phyloP scores from a whole-genome alignment of 495 filamentous ascomycete genomes.

The Xylaria bambusicola region DNA sequence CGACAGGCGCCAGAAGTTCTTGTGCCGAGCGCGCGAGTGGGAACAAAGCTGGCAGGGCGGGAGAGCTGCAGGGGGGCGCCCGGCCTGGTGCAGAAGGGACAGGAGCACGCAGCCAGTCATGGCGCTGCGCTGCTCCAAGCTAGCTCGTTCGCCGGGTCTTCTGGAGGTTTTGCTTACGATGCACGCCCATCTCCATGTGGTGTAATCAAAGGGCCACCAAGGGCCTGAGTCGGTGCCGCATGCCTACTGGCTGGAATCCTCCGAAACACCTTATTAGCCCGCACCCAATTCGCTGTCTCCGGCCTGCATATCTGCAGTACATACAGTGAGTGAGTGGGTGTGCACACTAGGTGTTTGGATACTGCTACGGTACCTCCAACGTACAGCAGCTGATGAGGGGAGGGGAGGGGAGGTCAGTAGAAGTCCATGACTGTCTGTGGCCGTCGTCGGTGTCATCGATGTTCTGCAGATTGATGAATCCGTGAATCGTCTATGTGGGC shows the following conservation, averaged over 20 bases:
- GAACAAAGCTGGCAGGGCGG: conserved; percentile 16
- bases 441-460: no score
- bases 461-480: no score
- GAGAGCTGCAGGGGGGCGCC: conserved; percentile 18
- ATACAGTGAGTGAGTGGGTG: no score
- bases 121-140: conserved; percentile 6
- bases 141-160: conserved; percentile 3
- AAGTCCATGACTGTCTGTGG: no score
- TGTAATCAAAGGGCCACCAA: conserved; percentile 18
- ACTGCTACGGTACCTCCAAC: no score
- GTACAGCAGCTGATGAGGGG: background rate
- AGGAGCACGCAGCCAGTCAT: conserved; percentile 19
- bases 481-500: no score
- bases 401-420: background rate
- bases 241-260: conserved; percentile 19
- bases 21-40: conserved; percentile 20
- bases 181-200: conserved; percentile 1
- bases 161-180: conserved; percentile 20
- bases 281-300: background rate
- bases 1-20: conserved; percentile 23
- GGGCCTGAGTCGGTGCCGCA: conserved; percentile 17
- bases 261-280: conserved; percentile 16
- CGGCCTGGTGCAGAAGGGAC: conserved; percentile 17
- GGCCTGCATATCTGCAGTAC: no score
- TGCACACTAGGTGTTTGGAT: no score